Percentiles rank a stretch among this genome's conserved stretches.
phyloP scores from a whole-genome alignment of 1,284 basidiomycete species.

The Trametes hirsuta region DNA sequence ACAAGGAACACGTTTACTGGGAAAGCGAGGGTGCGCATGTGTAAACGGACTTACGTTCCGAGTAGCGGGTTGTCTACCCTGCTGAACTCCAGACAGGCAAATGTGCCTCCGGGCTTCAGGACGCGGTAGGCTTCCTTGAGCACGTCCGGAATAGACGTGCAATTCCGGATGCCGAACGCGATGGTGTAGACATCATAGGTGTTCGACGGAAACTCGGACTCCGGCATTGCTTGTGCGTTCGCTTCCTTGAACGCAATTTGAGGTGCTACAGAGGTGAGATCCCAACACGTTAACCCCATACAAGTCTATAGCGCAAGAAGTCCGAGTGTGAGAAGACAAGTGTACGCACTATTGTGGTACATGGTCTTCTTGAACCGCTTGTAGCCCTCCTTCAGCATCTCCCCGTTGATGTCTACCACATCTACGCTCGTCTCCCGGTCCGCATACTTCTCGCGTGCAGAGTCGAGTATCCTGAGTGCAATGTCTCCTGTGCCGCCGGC shows the following conservation, averaged over 20 bases:
- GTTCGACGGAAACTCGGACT: slow-evolving; percentile 72
- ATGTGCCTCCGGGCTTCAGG: slow-evolving; percentile 94
- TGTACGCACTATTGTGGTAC: slow-evolving; percentile 89
- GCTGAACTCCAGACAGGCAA: slow-evolving; percentile 97
- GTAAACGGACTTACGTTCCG: slow-evolving; percentile 64
- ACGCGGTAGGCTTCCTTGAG: slow-evolving; percentile 92
- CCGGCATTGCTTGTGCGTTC: slow-evolving; percentile 86
- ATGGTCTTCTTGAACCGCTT: slow-evolving; percentile 93
- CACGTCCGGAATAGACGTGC: slow-evolving; percentile 91
- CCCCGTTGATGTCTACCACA: slow-evolving; percentile 93
- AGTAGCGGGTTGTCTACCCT: slow-evolving; percentile 90
- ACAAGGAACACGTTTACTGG: slow-evolving; percentile 12
- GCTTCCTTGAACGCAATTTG: slow-evolving; percentile 94
- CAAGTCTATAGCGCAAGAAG: not conserved
- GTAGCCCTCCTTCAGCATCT: slow-evolving; percentile 95
- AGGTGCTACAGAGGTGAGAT: slow-evolving; percentile 60
- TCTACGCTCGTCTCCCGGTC: slow-evolving; percentile 90
- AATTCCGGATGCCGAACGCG: slow-evolving; percentile 98
- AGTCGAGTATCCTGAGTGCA: slow-evolving; percentile 91
- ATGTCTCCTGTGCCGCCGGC: slow-evolving; percentile 99
- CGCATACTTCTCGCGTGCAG: slow-evolving; percentile 86
- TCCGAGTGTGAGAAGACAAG: not conserved
- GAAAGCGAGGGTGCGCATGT: not conserved
- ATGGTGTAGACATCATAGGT: slow-evolving; percentile 98
- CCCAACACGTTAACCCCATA: not conserved